Evolutionary conservation across 768 basidiomycete genomes (phyloP), one percentile per base, ranked within the genome.

Genomic region (Naganishia antarctica): DNA sequence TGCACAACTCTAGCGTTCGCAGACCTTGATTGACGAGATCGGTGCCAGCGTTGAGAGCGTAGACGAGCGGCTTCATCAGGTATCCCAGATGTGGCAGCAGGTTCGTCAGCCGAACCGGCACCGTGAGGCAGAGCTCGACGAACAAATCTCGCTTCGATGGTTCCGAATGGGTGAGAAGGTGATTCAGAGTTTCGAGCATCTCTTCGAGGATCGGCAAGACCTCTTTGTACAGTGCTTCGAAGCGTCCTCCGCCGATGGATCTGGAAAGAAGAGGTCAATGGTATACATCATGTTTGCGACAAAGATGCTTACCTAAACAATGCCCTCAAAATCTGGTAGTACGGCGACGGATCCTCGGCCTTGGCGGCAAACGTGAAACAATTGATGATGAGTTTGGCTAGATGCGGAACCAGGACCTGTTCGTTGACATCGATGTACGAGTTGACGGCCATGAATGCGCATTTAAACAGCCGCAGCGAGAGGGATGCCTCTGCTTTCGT

Each of bases 1-100:
- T 94, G 79, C 94, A 98, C n/a, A 99, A 82, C 77, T 99, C 96
- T 64, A 99, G 84, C 0, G 96, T 99, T 6, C 96, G 85, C 26
- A 99, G 80, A 47, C 96, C 96, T 80, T 99, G 96, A 25, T 91
- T 87, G 60, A 97, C 88, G 48, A 96, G 84, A 60, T 99, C 96
- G 6, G 87, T 84, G 41, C 84, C 85, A 40, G 92, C 92, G 57
- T 87, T 85, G 58, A 99, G 80, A 8, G 96, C 92, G 53, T 93
- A 81, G 2, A 93, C 91, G 29, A 99, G 82, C 0, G 96, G 96
- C 69, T 91, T 89, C 93, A 98, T 97, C 63, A 99, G 82, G 72
- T 97, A 93, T 16, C 86, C 85, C 51, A 99, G 84, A 79, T 96
- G 91, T 1, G 96, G 96, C 21, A 98, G 84, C 31, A 99, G 85